Evolutionary conservation across 768 basidiomycete species (phyloP), one percentile per base, ranked within the genome.

Genomic region (Calocybe gangraenosa): DNA sequence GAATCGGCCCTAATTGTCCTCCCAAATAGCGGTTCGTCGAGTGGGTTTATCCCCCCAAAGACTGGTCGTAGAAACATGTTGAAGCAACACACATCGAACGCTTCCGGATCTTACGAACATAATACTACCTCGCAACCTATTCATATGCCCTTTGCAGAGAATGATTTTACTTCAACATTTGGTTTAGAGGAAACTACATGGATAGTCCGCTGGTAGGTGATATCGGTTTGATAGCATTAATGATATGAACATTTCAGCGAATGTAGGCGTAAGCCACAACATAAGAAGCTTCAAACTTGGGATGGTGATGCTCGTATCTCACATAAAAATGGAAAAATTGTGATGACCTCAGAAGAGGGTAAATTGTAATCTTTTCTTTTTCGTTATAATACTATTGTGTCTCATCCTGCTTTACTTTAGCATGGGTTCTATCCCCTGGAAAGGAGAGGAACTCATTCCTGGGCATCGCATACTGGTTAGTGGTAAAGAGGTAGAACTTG

Each of bases 231-330:
- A 28, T 11, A 11, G 18, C 35, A 47, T 31, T 42, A 52, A 34
- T 11, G 11, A 28, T 28, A 28, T 28, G 25, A 28, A 28, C 25
- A 5, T 11, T 28, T 11, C 25, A n/a, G n/a, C n/a, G 36, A 38
- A 31, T 19, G 4, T 45, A 89, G 90, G 88, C 76, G 90, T 30
- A 87, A 83, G 54, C 77, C 77, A 42, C 78, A 82, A 56, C 65
- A 64, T 3, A 87, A 74, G 68, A 92, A 92, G 63, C 78, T 90
- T 54, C 87, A 87, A 58, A 87, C 82, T 0, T 93, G 92, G 91
- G 90, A 92, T 46, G 89, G 84, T 2, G 88, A 84, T 50, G 81
- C 74, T 7, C 85, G 75, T 61, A 68, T 86, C 19, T 76, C 78
- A 22, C 67, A 71, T 30, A 59, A 63, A 25, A 71, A 67, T 17